Base-by-base conservation (phyloP, 768 basidiomycete species). In the Albatrellus ellisii region DNA sequence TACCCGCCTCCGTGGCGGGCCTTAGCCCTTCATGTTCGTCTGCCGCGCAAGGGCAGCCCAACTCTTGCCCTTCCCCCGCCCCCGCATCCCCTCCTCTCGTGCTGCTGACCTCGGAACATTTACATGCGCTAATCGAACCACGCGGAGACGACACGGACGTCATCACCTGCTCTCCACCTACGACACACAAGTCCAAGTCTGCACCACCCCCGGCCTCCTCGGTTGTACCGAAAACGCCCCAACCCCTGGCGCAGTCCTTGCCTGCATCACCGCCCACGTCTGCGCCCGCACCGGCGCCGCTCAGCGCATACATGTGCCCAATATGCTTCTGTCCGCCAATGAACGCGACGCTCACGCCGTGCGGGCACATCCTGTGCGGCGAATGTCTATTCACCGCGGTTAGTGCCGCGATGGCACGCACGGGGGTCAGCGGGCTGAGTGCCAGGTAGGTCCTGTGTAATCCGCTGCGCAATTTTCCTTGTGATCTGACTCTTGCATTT, bases 321-420 rank as follows among this genome's bases (percentile, higher is more conserved):
- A 49, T 51, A 27, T 51, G 49, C 27, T 46, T 51, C 24, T 39
- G 44, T 14, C 45, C 49, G 18, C 49, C 49, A 5, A 40, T 39
- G 7, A 49, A 49, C 9, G 47, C 49, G 22, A 51, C 49, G 15
- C 44, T 51, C 36, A 51, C 49, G 18, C 49, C 49, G 11, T 51
- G 49, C n/a, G 50, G 50, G 12, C 50, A 51, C 40, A 51, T 49
- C 14, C 36, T 51, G 41, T 51, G 50, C 26, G 50, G 50, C 14
- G 50, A 51, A 33, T 51, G 50, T 32, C 29, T 51, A 27, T 49
- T 51, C 31, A 49, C 50, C 2, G 50, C 50, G 0, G 44, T 51
- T 12, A 48, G 43, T 17, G 28, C 49, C 6, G 47, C 50, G 3
- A 28, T 36, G 9, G 38, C 24, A 17, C 47, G 50, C 12, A 49